These are phyloP conservation scores for Gynandropsis gynandra DNA, from an alignment of 345 rosid genomes.

Conservation along the genomic window DNA sequence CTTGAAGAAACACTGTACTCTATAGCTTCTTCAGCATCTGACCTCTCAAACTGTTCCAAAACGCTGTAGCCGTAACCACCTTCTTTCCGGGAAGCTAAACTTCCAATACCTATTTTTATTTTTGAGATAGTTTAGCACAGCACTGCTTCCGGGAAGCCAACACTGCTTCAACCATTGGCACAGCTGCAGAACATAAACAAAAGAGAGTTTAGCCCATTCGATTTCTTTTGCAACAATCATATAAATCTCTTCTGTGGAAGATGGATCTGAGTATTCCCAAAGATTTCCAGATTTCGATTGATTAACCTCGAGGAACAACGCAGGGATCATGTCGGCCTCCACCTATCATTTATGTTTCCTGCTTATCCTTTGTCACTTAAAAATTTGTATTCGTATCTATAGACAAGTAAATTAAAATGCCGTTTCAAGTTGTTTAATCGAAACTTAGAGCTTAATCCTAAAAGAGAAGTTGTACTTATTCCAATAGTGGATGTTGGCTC, in stretches of 20 bases:
- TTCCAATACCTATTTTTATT: constrained; percentile 90
- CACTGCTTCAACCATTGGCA: constrained; percentile 97
- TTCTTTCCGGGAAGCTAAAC: constrained; percentile 93
- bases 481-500: constrained; percentile 91
- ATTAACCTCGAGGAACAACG: too few relatives aligned
- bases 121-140: too few relatives aligned
- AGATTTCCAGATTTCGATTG: not conserved
- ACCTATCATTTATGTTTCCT: constrained; percentile 69
- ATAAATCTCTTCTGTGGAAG: too few relatives aligned
- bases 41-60: constrained; percentile 92
- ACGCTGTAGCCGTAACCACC: constrained; percentile 49
- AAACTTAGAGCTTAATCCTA: too few relatives aligned
- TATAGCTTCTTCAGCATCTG: constrained; percentile 47
- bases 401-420: too few relatives aligned
- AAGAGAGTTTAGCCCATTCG: not conserved
- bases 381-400: constrained; percentile 93
- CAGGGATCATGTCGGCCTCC: too few relatives aligned
- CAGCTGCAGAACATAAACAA: constrained; percentile 44
- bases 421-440: too few relatives aligned
- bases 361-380: constrained; percentile 64
- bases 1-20: constrained; percentile 4
- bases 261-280: too few relatives aligned
- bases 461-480: too few relatives aligned
- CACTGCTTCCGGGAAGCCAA: too few relatives aligned
- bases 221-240: too few relatives aligned